Base-by-base conservation (phyloP, 192 early-diverging fungal species). In the Cetraspora pellucida region DNA sequence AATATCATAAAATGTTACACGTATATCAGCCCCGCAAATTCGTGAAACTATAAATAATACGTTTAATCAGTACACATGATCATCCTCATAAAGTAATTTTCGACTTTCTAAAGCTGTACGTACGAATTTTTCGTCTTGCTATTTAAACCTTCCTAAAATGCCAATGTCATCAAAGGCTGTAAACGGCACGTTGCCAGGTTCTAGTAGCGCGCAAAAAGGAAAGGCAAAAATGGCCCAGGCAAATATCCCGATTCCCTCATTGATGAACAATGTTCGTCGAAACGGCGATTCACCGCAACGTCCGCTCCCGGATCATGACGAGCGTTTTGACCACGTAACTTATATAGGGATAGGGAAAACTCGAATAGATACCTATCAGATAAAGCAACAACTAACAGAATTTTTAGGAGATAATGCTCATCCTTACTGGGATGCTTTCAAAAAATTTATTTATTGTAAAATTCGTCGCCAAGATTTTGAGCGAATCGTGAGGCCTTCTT, bases 401-500 rank as follows among this genome's bases (percentile, higher is more conserved):
- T 47, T 46, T 30, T 68, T 68, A 19, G 66, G 66, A 8, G 8
- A 13, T 23, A 68, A 49, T 45, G 11, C 66, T 25, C 5, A 21
- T 23, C 21, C 23, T 4, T 68, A 68, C 25, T 68, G 66, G 66
- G 14, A 4, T 10, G 45, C 66, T 45, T 68, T 68, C n/a, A 68
- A 68, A 49, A 19, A 25, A 17, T 25, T 68, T 19, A 45, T 68
- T 4, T 47, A 45, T 13, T 68, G 66, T 27, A 68, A 68, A 45
- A 68, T 68, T 47, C 43, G 66, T 5, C 66, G 66, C 14, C 14
- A 46, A 46, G 66, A 68, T 13, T 68, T 68, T 47, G 66, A 68
- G 21, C 2, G 31, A 3, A 68, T 68, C 31, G 66, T 68, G 19
- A 68, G 66, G 16, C 43, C 44, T 6, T 10, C 46, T 21, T 27